Base-by-base conservation (phyloP, 2,329 filamentous ascomycete species). In the Ceratocystis cacaofunesta region DNA sequence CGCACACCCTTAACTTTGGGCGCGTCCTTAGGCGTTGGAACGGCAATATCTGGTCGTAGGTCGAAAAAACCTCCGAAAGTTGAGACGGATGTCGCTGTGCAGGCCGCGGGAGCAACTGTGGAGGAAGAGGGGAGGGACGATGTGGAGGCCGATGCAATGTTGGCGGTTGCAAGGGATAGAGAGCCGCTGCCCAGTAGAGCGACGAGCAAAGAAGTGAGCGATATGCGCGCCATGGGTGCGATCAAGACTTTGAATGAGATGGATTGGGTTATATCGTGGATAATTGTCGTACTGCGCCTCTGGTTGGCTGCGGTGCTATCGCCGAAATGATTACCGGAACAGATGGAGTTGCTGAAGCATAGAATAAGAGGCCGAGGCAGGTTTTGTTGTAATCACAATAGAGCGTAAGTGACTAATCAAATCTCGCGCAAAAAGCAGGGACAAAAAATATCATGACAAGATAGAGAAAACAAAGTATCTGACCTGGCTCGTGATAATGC, bases 1-100 rank as follows among this genome's bases (percentile, higher is more conserved):
- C 62, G 64, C 10, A 75, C 74, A 32, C 72, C 73, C 15, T 76
- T 75, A 68, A 76, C 77, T 68, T 76, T 74, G 15, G 76, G 71
- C 70, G 79, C 80, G 58, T 80, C 76, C 25, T 76, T 73, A 3
- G 75, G 72, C 17, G 72, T 70, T 15, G 66, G 28, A 32, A 78
- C 72, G 36, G 81, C 82, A 44, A 75, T 80, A 69, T 83, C 82
- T 2, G 80, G 79, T 30, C 82, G 77, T 62, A 85, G 74, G 68
- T 85, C 82, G 72, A 81, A 85, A 74, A 83, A 85, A 41, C 81
- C 79, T 64, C 82, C 82, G 67, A 75, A 79, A 68, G 80, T 81
- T 48, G 77, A 78, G 2, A 79, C 79, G 10, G 81, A 80, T 6
- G 80, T 79, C 0, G 82, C 82, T 6, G 82, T 84, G 70, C 82